Evolutionary conservation across 371 early-diverging fungal species (phyloP).

Genomic region (Circinella umbellata): DNA sequence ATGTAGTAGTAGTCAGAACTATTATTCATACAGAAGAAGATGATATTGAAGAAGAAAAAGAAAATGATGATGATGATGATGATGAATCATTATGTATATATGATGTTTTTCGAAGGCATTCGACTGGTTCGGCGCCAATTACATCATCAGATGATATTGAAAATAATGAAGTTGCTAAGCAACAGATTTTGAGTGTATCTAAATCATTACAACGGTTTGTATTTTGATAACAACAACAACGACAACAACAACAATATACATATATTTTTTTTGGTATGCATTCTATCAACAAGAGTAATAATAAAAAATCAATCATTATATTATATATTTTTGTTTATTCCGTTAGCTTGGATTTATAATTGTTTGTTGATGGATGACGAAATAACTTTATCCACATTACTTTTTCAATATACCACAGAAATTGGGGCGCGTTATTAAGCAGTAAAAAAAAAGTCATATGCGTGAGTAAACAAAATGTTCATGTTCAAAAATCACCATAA

Average conservation of each 20-base stretch:
- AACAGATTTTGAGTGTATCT: constrained; percentile 3
- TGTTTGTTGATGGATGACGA: too few species aligned
- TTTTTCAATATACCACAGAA: too few species aligned
- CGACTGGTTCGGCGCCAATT: constrained; percentile 20
- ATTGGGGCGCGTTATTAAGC: too few species aligned
- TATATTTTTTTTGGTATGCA: background rate
- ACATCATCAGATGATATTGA: constrained; percentile 3
- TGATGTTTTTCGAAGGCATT: constrained; percentile 20
- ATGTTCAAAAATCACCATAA: too few species aligned
- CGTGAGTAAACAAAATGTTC: too few species aligned
- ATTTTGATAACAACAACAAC: background rate
- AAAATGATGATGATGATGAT: background rate
- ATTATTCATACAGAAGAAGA: constrained; percentile 21
- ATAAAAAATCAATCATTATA: too few species aligned
- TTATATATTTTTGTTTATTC: too few species aligned
- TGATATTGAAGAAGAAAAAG: background rate
- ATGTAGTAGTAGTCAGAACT: constrained; percentile 34
- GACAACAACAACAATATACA: background rate
- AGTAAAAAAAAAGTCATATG: too few species aligned
- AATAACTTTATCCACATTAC: too few species aligned
- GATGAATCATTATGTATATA: background rate
- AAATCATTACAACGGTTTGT: constrained; percentile 3
- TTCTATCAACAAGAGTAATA: background rate
- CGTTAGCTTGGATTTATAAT: too few species aligned
- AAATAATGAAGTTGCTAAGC: constrained; percentile 3